Percentiles rank a stretch among this genome's conserved stretches.
These are phyloP conservation scores for Cutaneotrichosporon cyanovorans DNA, from an alignment of 1,284 basidiomycete genomes.

Conservation along the genomic window DNA sequence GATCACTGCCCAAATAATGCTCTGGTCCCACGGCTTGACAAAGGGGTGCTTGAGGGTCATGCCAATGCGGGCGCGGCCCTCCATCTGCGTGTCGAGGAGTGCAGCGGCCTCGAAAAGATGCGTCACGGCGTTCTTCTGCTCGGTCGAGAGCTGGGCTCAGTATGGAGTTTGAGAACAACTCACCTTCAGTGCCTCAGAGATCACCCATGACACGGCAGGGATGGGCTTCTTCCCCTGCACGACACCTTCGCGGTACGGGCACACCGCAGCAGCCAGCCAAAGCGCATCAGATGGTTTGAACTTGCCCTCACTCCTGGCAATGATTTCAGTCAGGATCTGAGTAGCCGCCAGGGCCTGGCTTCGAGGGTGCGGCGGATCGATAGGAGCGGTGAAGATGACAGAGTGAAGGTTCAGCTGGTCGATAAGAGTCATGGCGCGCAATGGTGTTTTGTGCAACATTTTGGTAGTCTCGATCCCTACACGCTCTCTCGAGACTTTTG, in stretches of 20 bases:
- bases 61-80: conserved; percentile 39
- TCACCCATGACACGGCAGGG: conserved; percentile 59
- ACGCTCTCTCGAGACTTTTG: conserved; percentile 81
- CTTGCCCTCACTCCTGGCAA: background rate
- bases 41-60: conserved; percentile 23
- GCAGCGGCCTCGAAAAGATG: conserved; percentile 58
- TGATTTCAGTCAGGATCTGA: conserved; percentile 54
- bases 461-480: conserved; percentile 82
- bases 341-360: conserved; percentile 53
- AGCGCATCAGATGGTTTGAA: conserved; percentile 52
- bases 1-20: conserved; percentile 65
- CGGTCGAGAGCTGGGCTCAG: conserved; percentile 55
- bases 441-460: conserved; percentile 73
- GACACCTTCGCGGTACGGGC: conserved; percentile 56
- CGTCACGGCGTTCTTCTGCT: conserved; percentile 69
- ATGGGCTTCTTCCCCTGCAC: conserved; percentile 59
- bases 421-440: conserved; percentile 66
- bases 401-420: conserved; percentile 61
- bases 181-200: conserved; percentile 71
- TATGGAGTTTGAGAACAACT: conserved; percentile 2
- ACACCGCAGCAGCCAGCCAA: conserved; percentile 63
- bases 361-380: conserved; percentile 41
- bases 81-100: conserved; percentile 52
- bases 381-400: conserved; percentile 55
- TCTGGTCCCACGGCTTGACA: conserved; percentile 55